Percentiles rank a stretch among this genome's conserved stretches.
These are phyloP conservation scores for Apophysomyces variabilis DNA, from an alignment of 371 early-diverging fungal species.

Conservation along the genomic window DNA sequence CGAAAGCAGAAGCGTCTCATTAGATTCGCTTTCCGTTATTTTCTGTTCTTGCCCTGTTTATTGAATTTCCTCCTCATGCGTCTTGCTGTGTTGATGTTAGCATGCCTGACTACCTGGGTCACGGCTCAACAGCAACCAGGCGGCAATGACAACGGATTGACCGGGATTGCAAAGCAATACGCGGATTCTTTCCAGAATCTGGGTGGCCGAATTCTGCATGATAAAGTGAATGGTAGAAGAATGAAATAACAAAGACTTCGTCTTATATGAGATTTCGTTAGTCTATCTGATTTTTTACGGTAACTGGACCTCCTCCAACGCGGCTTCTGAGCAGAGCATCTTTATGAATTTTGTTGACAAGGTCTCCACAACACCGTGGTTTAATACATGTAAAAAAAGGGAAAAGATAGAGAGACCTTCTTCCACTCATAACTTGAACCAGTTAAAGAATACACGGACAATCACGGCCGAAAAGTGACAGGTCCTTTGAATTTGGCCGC, in stretches of 20 bases:
- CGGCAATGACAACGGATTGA: conserved; percentile 4
- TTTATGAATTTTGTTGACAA: conserved; percentile 53
- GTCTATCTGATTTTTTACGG: conserved; percentile 61
- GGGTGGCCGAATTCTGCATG: conserved; percentile 46
- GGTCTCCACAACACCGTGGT: conserved; percentile 51
- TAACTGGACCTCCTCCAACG: conserved; percentile 43
- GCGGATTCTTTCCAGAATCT: conserved; percentile 35
- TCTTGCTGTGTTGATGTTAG: background rate
- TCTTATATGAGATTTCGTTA: conserved; percentile 13
- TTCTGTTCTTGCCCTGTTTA: background rate
- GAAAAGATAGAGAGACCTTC: background rate
- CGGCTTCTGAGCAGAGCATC: conserved; percentile 37
- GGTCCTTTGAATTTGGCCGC: conserved; percentile 54
- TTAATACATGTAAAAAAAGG: conserved; percentile 38
- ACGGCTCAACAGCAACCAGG: conserved; percentile 14
- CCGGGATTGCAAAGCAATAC: conserved; percentile 30
- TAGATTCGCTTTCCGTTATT: background rate
- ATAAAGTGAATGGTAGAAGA: conserved; percentile 48
- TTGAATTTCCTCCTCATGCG: background rate
- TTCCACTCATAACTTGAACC: background rate
- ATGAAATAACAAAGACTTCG: background rate
- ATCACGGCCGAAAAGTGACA: conserved; percentile 41
- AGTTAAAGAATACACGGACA: conserved; percentile 50
- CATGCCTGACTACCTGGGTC: conserved; percentile 9
- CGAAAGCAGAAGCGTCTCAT: background rate